These are phyloP conservation scores for Myxozyma neglecta DNA, from an alignment of 805 yeast genomes.

Conservation along the genomic window DNA sequence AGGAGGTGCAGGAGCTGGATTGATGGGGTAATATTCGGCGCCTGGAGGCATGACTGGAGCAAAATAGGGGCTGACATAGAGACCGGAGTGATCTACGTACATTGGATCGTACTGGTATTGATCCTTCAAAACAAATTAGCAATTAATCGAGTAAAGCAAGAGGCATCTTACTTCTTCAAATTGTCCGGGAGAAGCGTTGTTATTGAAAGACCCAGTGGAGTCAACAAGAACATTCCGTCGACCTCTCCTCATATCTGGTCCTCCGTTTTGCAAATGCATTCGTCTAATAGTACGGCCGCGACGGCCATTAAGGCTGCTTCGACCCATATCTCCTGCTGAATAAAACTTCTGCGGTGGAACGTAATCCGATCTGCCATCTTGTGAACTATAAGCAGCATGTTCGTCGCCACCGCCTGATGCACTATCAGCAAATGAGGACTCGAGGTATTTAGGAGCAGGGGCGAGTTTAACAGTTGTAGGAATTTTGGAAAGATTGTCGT, in stretches of 20 bases:
- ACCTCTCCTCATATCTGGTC: not conserved
- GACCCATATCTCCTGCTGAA: not conserved
- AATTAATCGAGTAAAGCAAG: not conserved
- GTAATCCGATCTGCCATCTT: not conserved
- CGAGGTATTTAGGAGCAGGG: constrained; percentile 28
- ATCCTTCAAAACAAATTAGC: not conserved
- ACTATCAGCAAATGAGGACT: not conserved
- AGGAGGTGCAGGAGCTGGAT: not conserved
- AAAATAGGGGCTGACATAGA: not conserved
- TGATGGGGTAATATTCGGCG: not conserved
- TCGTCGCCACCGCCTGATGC: not conserved
- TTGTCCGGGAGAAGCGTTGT: not conserved
- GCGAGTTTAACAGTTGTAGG: constrained; percentile 28
- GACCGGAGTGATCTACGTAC: not conserved
- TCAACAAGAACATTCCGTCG: not conserved
- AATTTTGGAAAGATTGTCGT: constrained; percentile 17
- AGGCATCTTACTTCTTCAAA: not conserved
- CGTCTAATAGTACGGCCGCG: not conserved
- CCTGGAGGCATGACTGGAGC: not conserved
- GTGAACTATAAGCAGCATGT: not conserved
- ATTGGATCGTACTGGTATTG: not conserved
- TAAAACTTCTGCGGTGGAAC: not conserved
- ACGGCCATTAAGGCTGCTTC: not conserved
- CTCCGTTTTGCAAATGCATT: not conserved
- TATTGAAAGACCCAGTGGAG: not conserved